Conservation (phyloP, 352 stramenopile species). For the Phytophthora cryptogea region DNA sequence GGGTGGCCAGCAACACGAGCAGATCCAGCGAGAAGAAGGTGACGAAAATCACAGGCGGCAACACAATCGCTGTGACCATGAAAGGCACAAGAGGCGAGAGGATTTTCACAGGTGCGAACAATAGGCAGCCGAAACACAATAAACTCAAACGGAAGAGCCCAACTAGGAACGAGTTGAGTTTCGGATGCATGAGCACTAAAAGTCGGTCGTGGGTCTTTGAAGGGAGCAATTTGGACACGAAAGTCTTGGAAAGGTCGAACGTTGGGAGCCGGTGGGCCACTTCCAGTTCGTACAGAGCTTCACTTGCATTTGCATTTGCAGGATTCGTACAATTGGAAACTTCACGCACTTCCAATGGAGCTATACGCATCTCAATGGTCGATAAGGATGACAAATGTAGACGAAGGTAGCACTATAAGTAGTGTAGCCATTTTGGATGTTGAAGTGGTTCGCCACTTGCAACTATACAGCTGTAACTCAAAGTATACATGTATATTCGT, state of each 20-base stretch:
- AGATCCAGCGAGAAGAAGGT: conserved; percentile 29
- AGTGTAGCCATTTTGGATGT: conserved; percentile 1
- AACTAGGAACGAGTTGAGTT: conserved; percentile 18
- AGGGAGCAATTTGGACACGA: conserved; percentile 13
- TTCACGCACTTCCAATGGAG: conserved; percentile 1
- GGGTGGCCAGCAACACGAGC: conserved; percentile 9
- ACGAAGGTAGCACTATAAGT: conserved; percentile 1
- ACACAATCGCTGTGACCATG: conserved; percentile 14
- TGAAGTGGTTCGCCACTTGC: neutral
- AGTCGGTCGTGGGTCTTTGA: conserved; percentile 4
- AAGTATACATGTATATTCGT: neutral
- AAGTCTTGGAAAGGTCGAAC: conserved; percentile 18
- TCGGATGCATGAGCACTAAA: conserved; percentile 8
- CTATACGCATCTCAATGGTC: conserved; percentile 10
- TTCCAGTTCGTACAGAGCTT: conserved; percentile 25
- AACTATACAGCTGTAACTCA: neutral
- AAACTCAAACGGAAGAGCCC: conserved; percentile 21
- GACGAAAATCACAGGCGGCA: conserved; percentile 18
- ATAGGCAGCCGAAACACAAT: conserved; percentile 13
- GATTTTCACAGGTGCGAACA: conserved; percentile 13
- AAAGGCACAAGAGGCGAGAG: conserved; percentile 4
- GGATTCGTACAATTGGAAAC: neutral
- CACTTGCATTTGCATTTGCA: neutral
- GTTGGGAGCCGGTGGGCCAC: conserved; percentile 13
- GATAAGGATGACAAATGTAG: too few relatives aligned